Evolutionary conservation across 75 land plant species (phyloP), one percentile per base, ranked within the genome.

Genomic region (Cunninghamia lanceolata): DNA sequence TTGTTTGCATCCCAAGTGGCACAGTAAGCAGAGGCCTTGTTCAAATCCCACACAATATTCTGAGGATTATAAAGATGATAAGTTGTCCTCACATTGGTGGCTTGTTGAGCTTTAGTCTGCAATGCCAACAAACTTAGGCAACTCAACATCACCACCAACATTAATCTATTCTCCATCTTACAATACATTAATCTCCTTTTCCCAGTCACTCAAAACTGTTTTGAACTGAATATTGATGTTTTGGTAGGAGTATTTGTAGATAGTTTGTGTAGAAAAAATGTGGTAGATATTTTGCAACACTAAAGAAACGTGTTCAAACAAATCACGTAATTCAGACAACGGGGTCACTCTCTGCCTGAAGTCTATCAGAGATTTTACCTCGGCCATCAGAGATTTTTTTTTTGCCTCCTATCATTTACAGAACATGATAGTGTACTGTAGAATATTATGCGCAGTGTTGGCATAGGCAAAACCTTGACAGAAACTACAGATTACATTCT

Each of bases 1-100:
- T 66, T 38, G 85, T 36, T 66, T 73, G 74, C 85, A 39, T 84
- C 85, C 85, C 85, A 84, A 3, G 85, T 84, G 32, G 85, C 74
- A 42, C 85, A 84, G 40, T 39, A 84, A 9, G 16, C 85, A 42
- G 45, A 19, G 30, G 85, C 85, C 68, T 2, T 66, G 9, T 19
- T 38, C n/a, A 63, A 42, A 84, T 84, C 85, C 74, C 74, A 84
- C 30, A 43, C 74, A 14, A 66, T 84, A 25, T 42, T 84, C 39
- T 84, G 45, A 38, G 85, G 85, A 42, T 84, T 84, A 16, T 84
- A 84, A 43, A 7, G 9, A 66, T 84, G 9, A 39, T 84, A 84
- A 21, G 85, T 84, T 42, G 85, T 42, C 32, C 83, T n/a, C 19
- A 80, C 36, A 42, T 85, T 84, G 32, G 40, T 84, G 28, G 83